Evolutionary conservation across 306 rosid species (phyloP).

Genomic region (Vigna radiata): DNA sequence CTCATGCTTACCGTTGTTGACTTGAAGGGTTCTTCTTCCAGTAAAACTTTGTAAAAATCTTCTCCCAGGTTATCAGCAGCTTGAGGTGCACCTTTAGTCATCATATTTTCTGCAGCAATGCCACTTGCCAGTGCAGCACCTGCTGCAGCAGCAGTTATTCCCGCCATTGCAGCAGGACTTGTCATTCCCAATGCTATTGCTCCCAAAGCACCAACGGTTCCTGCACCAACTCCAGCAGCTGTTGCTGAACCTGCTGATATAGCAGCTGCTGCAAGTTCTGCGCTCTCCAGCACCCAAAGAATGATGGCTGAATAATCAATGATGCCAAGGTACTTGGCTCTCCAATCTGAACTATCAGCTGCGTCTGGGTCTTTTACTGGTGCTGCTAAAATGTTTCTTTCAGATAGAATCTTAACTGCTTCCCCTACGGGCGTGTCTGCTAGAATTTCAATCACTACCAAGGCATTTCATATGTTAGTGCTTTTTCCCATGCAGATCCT

Average conservation of each 20-base stretch:
- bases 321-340: constrained; percentile 79
- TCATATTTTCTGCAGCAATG: constrained; percentile 62
- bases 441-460: constrained; percentile 79
- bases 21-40: constrained; percentile 93
- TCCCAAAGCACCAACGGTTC: constrained; percentile 82
- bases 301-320: constrained; percentile 82
- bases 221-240: constrained; percentile 87
- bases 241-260: constrained; percentile 82
- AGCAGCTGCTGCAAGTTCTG: constrained; percentile 86
- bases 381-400: constrained; percentile 83
- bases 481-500: constrained; percentile 14
- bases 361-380: constrained; percentile 75
- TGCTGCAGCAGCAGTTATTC: constrained; percentile 89
- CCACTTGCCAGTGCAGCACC: constrained; percentile 94
- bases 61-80: constrained; percentile 78
- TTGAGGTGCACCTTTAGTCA: constrained; percentile 75
- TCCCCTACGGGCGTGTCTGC: constrained; percentile 73
- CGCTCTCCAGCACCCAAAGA: constrained; percentile 94
- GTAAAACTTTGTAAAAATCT: constrained; percentile 82
- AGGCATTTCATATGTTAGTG: constrained; percentile 30
- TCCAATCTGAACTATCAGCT: constrained; percentile 66
- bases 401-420: constrained; percentile 76
- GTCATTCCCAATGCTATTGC: constrained; percentile 83
- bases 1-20: constrained; percentile 79
- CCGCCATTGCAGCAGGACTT: constrained; percentile 85